Conservation (phyloP, 2,329 filamentous ascomycete genomes). For the Mollisia scopiformis region DNA sequence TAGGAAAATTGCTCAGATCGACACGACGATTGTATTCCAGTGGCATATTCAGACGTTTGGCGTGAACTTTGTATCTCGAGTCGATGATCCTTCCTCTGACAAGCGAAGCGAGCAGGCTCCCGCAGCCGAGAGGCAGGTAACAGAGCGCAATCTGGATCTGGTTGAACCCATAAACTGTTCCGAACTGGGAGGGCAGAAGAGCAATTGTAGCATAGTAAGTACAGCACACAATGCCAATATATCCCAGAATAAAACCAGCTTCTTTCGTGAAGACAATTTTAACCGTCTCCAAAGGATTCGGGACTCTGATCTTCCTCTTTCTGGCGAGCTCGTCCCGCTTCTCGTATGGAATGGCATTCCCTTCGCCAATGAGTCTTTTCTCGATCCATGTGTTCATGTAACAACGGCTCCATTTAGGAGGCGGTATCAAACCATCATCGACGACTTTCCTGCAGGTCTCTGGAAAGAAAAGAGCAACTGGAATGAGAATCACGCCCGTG, state of each 20-base stretch:
- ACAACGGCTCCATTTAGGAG: slow-evolving; percentile 52
- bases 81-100: slow-evolving; percentile 57
- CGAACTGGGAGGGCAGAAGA: slow-evolving; percentile 49
- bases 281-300: slow-evolving; percentile 46
- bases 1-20: slow-evolving; percentile 33
- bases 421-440: slow-evolving; percentile 58
- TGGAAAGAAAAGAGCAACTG: slow-evolving; percentile 14
- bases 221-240: slow-evolving; percentile 54
- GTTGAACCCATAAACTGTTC: slow-evolving; percentile 24
- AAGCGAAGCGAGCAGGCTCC: slow-evolving; percentile 50
- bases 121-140: slow-evolving; percentile 45
- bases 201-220: slow-evolving; percentile 53
- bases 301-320: slow-evolving; percentile 32
- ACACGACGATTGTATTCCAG: slow-evolving; percentile 56
- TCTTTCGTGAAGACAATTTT: background rate
- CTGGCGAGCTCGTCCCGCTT: slow-evolving; percentile 36
- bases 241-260: slow-evolving; percentile 26
- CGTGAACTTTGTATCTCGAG: slow-evolving; percentile 68
- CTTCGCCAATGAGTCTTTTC: slow-evolving; percentile 15
- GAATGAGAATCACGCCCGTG: slow-evolving; percentile 6
- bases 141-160: slow-evolving; percentile 23
- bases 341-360: slow-evolving; percentile 33
- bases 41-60: slow-evolving; percentile 58
- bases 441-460: slow-evolving; percentile 51
- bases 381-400: slow-evolving; percentile 36